A percentile compares a stretch with the other conserved stretches of the same genome.
These are phyloP conservation scores for Ambrosiella cleistominuta DNA, from an alignment of 2,329 filamentous ascomycete genomes.

Conservation along the genomic window DNA sequence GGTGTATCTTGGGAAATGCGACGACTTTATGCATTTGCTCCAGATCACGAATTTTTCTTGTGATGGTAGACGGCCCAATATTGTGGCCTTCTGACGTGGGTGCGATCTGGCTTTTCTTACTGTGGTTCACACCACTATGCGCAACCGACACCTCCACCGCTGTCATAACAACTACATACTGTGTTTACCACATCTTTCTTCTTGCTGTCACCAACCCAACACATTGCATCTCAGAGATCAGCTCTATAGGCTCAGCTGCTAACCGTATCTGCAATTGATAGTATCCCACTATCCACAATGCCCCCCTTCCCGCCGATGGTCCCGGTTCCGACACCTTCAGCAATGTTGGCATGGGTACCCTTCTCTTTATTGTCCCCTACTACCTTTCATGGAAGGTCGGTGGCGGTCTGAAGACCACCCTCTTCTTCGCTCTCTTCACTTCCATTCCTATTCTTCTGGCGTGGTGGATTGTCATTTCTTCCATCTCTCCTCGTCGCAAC, in stretches of 20 bases:
- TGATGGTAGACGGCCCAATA: no score
- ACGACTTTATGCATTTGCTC: not conserved
- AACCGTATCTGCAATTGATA: slow-evolving; percentile 21
- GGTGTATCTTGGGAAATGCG: not conserved
- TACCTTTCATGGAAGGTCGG: slow-evolving; percentile 71
- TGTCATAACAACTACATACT: not conserved
- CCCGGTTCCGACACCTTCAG: slow-evolving; percentile 74
- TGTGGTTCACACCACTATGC: not conserved
- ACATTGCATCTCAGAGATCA: not conserved
- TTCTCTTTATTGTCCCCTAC: slow-evolving; percentile 54
- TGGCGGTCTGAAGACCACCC: slow-evolving; percentile 69
- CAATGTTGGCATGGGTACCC: slow-evolving; percentile 55
- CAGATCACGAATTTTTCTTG: not conserved
- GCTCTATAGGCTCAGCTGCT: slow-evolving; percentile 14
- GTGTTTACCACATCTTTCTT: not conserved
- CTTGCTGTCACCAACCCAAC: not conserved
- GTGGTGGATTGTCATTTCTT: slow-evolving; percentile 63
- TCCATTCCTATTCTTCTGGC: slow-evolving; percentile 62
- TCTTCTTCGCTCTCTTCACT: slow-evolving; percentile 74
- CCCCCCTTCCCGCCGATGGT: slow-evolving; percentile 77
- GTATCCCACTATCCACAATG: slow-evolving; percentile 86
- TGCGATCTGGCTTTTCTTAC: not conserved
- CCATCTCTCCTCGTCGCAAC: slow-evolving; percentile 73
- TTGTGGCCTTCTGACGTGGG: not conserved
- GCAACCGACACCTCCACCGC: not conserved